Percentiles rank a stretch among this genome's conserved stretches.
Conservation (phyloP, 495 filamentous ascomycete genomes). For the Cercophora sp. region DNA sequence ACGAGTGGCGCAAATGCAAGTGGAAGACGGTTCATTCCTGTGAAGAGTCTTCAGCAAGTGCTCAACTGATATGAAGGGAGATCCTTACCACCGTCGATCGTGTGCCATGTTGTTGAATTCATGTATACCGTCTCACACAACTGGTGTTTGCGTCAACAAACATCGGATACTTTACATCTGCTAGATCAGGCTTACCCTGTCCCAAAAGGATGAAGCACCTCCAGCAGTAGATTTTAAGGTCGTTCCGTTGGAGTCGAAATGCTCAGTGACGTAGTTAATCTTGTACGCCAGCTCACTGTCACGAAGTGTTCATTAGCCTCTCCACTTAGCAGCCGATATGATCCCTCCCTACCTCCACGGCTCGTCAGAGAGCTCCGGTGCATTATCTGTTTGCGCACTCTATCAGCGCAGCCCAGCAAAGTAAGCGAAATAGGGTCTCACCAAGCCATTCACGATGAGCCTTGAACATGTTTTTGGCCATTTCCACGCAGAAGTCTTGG, state of each 20-base stretch:
- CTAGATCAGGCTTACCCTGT: neutral
- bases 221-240: neutral
- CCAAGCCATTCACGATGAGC: slow-evolving; percentile 50
- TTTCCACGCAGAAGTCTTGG: slow-evolving; percentile 34
- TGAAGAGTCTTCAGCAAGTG: neutral
- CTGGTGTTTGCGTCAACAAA: neutral
- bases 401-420: neutral
- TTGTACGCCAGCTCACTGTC: slow-evolving; percentile 2
- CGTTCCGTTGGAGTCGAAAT: neutral
- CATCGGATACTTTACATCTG: too few species aligned
- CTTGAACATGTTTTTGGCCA: slow-evolving; percentile 55
- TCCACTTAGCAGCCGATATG: neutral
- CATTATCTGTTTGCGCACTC: neutral
- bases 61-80: too few species aligned
- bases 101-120: slow-evolving; percentile 52
- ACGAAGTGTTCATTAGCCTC: neutral
- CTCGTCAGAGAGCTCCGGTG: neutral
- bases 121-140: slow-evolving; percentile 55
- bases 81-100: slow-evolving; percentile 53
- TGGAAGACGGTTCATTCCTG: slow-evolving; percentile 48
- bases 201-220: slow-evolving; percentile 4
- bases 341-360: neutral
- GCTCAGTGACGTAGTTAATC: neutral
- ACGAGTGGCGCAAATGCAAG: slow-evolving; percentile 56
- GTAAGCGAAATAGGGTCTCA: neutral